A percentile compares a stretch with the other conserved stretches of the same genome.
Evolutionary conservation across 768 basidiomycete genomes (phyloP).

Genomic region (Tubosaeta sp.): DNA sequence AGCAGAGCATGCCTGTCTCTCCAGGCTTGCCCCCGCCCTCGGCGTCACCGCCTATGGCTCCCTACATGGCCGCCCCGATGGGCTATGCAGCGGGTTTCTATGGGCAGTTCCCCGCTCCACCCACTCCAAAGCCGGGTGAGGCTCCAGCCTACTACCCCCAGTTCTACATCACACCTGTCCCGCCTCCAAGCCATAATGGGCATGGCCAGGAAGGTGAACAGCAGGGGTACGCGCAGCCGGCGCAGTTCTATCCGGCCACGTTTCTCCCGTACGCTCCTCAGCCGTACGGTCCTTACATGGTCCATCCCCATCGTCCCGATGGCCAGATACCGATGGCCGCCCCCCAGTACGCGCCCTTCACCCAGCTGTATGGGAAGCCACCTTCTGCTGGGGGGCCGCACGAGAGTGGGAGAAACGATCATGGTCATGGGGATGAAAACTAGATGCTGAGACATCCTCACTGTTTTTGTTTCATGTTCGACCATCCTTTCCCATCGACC

Average conservation of each 20-base stretch:
- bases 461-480: slow-evolving; percentile 8
- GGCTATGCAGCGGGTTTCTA: slow-evolving; percentile 54
- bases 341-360: slow-evolving; percentile 37
- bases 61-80: slow-evolving; percentile 48
- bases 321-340: slow-evolving; percentile 33
- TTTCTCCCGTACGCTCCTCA: slow-evolving; percentile 45
- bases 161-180: slow-evolving; percentile 45
- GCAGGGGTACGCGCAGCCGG: slow-evolving; percentile 36
- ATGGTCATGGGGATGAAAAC: slow-evolving; percentile 29
- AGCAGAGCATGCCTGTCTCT: slow-evolving; percentile 40
- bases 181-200: slow-evolving; percentile 36
- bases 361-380: slow-evolving; percentile 38
- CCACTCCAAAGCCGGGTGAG: slow-evolving; percentile 48
- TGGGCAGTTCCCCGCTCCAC: slow-evolving; percentile 48
- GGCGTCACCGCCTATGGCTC: slow-evolving; percentile 44
- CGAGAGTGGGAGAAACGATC: slow-evolving; percentile 27
- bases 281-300: slow-evolving; percentile 47
- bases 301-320: slow-evolving; percentile 40
- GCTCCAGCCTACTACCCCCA: slow-evolving; percentile 49
- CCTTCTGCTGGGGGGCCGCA: slow-evolving; percentile 32
- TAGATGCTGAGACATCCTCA: slow-evolving; percentile 21
- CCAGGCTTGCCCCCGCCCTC: slow-evolving; percentile 40
- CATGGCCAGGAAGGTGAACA: slow-evolving; percentile 41
- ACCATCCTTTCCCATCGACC: slow-evolving; percentile 11
- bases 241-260: slow-evolving; percentile 45